Evolutionary conservation across 2,329 filamentous ascomycete species (phyloP), one percentile per base, ranked within the genome.

Genomic region (Zymoseptoria passerinii): DNA sequence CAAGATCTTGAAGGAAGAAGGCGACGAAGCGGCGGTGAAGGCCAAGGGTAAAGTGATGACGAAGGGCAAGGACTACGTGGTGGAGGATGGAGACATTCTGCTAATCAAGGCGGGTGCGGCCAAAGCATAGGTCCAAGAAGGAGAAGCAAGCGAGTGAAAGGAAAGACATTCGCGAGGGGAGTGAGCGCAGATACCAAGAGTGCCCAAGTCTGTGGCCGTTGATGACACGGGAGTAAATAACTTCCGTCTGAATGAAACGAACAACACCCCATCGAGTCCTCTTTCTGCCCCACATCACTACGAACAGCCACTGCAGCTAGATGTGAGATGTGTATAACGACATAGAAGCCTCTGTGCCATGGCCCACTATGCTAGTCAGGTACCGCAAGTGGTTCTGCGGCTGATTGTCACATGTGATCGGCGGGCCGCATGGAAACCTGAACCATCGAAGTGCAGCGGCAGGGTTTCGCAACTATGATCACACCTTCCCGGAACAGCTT

Each of bases 1-100:
- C 77, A 80, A 73, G 27, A 77, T 82, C 1, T 79, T 99, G 56
- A 90, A 87, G 78, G 94, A 97, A 76, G 79, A 89, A 53, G 92
- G 92, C 55, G 90, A 95, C 65, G 94, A 99, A 79, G 80, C 85
- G 23, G 84, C 88, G 66, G 89, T 96, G 66, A 95, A 92, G 81
- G 84, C 92, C 27, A 92, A 92, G 76, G 94, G 94, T 70, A 99
- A 99, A 81, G 76, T 99, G 66, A 89, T 96, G 87, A 97, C 92
- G 59, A 99, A 99, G 82, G 94, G 94, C 72, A 97, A 97, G 80
- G 92, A 97, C 54, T 97, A 99, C 74, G 83, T 92, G 5, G 85
- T 94, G 9, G 85, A 92, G 73, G 90, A 95, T 71, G 90, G 89
- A 53, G 90, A 87, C 71, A 83, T 87, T 67, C 73, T 96, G 66